Evolutionary conservation across 1,139 yeast genomes (phyloP), one percentile per base, ranked within the genome.

Genomic region (Magnusiomyces fungicola): DNA sequence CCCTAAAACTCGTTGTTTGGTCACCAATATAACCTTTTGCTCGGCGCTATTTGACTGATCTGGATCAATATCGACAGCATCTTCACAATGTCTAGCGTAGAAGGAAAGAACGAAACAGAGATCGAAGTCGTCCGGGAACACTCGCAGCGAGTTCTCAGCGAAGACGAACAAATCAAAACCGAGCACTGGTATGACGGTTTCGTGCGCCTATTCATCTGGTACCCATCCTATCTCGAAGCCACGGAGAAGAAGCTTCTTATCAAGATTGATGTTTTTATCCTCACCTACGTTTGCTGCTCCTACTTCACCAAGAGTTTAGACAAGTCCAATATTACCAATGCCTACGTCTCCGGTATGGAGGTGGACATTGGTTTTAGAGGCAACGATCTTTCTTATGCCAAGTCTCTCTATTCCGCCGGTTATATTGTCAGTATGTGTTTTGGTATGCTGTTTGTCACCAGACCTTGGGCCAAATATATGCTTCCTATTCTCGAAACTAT

Each of bases 231-330:
- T n/a, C n/a, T n/a, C n/a, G n/a, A n/a, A n/a, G n/a, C n/a, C n/a
- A n/a, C n/a, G n/a, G 79, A 78, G 69, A 63, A 75, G 57, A 66
- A 61, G 44, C 68, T 83, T 47, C 69, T 84, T 45, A 64, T 76
- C 62, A 84, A 84, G 61, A 65, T 83, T 47, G 94, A 83, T 60
- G 51, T 81, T 14, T 60, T 81, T 42, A 69, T 83, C 55, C 76
- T 83, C 3, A 65, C 79, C 40, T 83, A 79, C 61, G 74, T 83
- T 32, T 70, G 81, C 57, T 67, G 80, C 67, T 78, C 81, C 19
- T 82, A 81, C 63, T 83, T 86, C 84, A 81, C 80, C 46, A 82
- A 83, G 60, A 80, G 79, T 50, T 68, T 83, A 48, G 90, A 83
- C 62, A 75, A 75, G 52, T 72, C 80, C 43, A 62, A 62, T 43